Evolutionary conservation across 495 filamentous ascomycete genomes (phyloP).

Genomic region (Xylaria bambusicola): DNA sequence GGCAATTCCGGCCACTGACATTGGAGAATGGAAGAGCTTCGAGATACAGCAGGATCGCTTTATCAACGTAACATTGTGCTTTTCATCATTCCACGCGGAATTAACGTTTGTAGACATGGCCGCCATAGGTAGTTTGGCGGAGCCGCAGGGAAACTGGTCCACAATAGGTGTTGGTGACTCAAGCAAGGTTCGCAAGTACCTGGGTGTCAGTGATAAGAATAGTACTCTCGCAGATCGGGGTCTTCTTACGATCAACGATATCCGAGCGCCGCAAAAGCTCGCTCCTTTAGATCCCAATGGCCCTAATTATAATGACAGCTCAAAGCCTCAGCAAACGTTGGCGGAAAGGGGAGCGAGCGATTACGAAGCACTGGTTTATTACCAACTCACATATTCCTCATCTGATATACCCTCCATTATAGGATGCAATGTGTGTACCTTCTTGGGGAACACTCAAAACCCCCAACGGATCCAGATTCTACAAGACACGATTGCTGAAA

Average conservation of each 20-base stretch:
- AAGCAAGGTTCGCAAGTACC: neutral
- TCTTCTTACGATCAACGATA: neutral
- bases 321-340: neutral
- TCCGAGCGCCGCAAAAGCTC: neutral
- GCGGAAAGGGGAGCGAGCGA: neutral
- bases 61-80: slow-evolving; percentile 8
- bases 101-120: neutral
- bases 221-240: neutral
- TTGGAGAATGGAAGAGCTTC: slow-evolving; percentile 5
- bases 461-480: neutral
- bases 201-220: neutral
- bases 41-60: neutral
- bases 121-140: neutral
- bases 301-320: neutral
- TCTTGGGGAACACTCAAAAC: neutral
- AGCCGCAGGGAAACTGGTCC: neutral
- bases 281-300: neutral
- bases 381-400: neutral
- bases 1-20: neutral
- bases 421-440: neutral
- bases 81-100: neutral
- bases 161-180: neutral
- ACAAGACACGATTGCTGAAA: neutral
- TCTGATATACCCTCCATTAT: neutral
- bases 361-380: neutral